Evolutionary conservation across 2,329 filamentous ascomycete species (phyloP).

Genomic region (Chaetothyriales sp.): DNA sequence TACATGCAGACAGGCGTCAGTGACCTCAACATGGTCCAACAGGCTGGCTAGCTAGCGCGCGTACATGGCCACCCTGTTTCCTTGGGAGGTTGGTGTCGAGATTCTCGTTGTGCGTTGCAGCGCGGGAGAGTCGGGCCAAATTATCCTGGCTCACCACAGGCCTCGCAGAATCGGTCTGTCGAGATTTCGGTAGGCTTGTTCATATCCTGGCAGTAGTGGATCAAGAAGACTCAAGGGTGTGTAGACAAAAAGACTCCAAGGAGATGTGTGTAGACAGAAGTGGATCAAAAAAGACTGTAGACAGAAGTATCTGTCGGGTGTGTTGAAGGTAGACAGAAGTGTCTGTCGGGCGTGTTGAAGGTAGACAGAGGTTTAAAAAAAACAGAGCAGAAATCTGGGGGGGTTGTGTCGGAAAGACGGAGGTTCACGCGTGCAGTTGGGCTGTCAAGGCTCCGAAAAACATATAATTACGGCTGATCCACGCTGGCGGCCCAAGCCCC

Average conservation of each 20-base stretch:
- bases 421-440: too few relatives aligned
- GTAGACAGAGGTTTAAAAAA: too few relatives aligned
- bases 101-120: not conserved
- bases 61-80: not conserved
- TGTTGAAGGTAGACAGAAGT: too few relatives aligned
- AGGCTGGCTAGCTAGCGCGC: not conserved
- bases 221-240: not conserved
- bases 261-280: not conserved
- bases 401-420: too few relatives aligned
- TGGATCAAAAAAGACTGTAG: not conserved
- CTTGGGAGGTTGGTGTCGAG: not conserved
- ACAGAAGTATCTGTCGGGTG: too few relatives aligned
- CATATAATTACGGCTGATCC: too few relatives aligned
- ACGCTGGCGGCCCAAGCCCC: too few relatives aligned
- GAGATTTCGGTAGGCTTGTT: constrained; percentile 19
- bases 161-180: constrained; percentile 19
- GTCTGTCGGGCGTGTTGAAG: too few relatives aligned
- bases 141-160: constrained; percentile 20
- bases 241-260: not conserved
- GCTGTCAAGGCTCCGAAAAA: too few relatives aligned
- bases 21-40: not conserved
- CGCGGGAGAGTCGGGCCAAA: constrained; percentile 2
- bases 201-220: constrained; percentile 15
- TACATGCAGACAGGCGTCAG: not conserved
- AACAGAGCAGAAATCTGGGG: too few relatives aligned